A percentile compares a stretch with the other conserved stretches of the same genome.
These are phyloP conservation scores for Pestalotiopsis sp. DNA, from an alignment of 2,329 filamentous ascomycete genomes.

Conservation along the genomic window DNA sequence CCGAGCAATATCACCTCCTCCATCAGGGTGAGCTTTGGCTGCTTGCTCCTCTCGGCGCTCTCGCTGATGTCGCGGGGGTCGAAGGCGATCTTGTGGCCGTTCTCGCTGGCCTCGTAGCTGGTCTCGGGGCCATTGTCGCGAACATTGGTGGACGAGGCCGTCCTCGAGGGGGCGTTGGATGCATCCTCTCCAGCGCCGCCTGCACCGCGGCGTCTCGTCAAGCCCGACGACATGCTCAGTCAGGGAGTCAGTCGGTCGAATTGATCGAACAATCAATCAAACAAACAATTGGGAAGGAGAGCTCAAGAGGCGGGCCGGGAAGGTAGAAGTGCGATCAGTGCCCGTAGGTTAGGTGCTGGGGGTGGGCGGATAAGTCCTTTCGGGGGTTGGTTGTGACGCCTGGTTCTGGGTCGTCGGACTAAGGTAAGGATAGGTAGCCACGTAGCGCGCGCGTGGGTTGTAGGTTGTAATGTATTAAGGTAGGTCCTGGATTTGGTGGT, in stretches of 20 bases:
- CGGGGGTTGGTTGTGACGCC: not conserved
- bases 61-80: constrained; percentile 97
- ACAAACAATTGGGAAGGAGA: not conserved
- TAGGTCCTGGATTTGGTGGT: not conserved
- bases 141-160: constrained; percentile 57
- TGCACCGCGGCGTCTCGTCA: constrained; percentile 55
- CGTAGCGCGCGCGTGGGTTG: not conserved
- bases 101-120: constrained; percentile 88
- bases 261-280: constrained; percentile 1
- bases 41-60: constrained; percentile 93
- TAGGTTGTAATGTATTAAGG: not conserved
- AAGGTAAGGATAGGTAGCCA: not conserved
- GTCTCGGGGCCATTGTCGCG: constrained; percentile 68
- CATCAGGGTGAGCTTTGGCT: constrained; percentile 98
- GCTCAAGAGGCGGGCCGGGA: not conserved
- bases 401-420: not conserved
- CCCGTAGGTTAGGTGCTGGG: not conserved
- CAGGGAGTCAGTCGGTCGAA: not conserved
- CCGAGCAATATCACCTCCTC: constrained; percentile 95
- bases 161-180: constrained; percentile 55
- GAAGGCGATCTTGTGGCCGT: constrained; percentile 98
- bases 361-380: not conserved
- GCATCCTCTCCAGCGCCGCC: constrained; percentile 61
- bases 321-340: not conserved
- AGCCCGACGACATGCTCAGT: constrained; percentile 41